Conservation (phyloP, 192 early-diverging fungal species). For the Mortierella claussenii region DNA sequence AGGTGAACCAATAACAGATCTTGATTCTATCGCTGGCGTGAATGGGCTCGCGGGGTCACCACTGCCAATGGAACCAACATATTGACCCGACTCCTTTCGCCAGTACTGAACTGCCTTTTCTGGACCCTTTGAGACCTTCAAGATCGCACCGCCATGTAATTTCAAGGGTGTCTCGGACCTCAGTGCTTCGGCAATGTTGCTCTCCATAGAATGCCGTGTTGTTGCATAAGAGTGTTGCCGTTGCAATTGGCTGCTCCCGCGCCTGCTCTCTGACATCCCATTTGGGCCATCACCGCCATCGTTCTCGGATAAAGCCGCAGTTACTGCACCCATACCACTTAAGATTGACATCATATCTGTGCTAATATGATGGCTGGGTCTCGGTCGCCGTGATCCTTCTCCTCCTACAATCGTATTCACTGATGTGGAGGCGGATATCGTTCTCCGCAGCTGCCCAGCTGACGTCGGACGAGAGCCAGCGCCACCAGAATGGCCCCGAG, state of each 20-base stretch:
- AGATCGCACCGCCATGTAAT: slow-evolving; percentile 31
- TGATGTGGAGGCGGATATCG: too few relatives aligned
- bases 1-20: too few relatives aligned
- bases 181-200: slow-evolving; percentile 32
- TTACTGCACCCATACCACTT: slow-evolving; percentile 13
- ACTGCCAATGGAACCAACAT: slow-evolving; percentile 8
- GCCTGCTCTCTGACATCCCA: slow-evolving; percentile 7
- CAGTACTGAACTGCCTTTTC: slow-evolving; percentile 52
- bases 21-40: not conserved
- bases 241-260: not conserved
- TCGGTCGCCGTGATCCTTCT: too few relatives aligned
- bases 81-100: slow-evolving; percentile 45
- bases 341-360: slow-evolving; percentile 18
- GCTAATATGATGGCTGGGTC: not conserved
- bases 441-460: not conserved
- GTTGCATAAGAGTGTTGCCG: slow-evolving; percentile 9
- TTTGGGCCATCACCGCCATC: not conserved
- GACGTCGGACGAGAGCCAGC: not conserved
- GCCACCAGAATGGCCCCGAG: slow-evolving; percentile 1
- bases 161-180: slow-evolving; percentile 22
- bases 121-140: slow-evolving; percentile 50
- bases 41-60: not conserved
- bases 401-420: too few relatives aligned
- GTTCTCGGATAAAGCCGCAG: slow-evolving; percentile 10
- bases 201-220: slow-evolving; percentile 30